Percentiles rank a stretch among this genome's conserved stretches.
These are phyloP conservation scores for Neofusicoccum cordaticola DNA, from an alignment of 2,329 filamentous ascomycete genomes.

Conservation along the genomic window DNA sequence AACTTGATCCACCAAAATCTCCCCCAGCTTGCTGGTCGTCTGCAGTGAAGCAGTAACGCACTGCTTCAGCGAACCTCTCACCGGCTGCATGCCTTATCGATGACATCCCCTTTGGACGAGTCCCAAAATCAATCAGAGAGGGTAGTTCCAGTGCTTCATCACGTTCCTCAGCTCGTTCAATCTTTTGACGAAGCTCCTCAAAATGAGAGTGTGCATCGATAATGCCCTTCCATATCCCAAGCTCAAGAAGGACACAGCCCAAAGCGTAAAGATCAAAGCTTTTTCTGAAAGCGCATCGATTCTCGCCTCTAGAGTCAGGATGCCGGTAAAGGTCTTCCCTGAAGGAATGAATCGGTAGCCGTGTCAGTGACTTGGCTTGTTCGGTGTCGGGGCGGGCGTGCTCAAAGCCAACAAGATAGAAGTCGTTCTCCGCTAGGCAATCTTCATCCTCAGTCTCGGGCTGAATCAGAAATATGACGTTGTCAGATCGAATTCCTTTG, in stretches of 20 bases:
- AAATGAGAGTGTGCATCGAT: no score
- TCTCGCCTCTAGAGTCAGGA: not conserved
- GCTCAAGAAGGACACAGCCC: conserved; percentile 15
- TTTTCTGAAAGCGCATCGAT: conserved; percentile 4
- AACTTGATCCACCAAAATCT: no score
- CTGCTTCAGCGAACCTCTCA: no score
- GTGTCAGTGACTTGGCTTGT: conserved; percentile 3
- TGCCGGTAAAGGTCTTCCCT: conserved; percentile 10
- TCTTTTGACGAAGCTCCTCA: no score
- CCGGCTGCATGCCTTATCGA: no score
- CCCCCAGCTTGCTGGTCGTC: no score
- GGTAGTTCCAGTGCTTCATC: no score
- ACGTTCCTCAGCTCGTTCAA: no score
- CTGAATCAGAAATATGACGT: not conserved
- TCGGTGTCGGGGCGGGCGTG: conserved; percentile 9
- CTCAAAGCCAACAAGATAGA: conserved; percentile 10
- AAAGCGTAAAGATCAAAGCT: conserved; percentile 14
- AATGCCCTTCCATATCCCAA: not conserved
- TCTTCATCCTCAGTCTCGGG: not conserved
- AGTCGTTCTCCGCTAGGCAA: not conserved
- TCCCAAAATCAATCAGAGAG: no score
- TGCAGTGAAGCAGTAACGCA: no score
- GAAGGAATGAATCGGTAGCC: not conserved
- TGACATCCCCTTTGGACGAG: no score
- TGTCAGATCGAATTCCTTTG: conserved; percentile 7